Conservation (phyloP, 2,329 filamentous ascomycete species). For the Cordyceps fumosorosea region DNA sequence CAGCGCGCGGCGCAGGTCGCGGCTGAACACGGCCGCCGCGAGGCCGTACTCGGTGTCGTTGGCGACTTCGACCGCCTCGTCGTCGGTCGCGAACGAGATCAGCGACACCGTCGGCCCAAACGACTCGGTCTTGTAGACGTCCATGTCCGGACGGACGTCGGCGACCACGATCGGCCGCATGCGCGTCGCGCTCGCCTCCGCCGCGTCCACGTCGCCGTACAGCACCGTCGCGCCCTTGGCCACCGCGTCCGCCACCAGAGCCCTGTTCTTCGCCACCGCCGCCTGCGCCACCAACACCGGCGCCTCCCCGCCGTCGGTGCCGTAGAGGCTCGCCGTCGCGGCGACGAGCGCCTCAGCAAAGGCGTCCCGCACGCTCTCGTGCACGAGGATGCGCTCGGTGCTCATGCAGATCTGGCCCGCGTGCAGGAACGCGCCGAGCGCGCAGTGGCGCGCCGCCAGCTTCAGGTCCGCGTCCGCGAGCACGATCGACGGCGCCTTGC, state of each 20-base stretch:
- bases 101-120: constrained; percentile 66
- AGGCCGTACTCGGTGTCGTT: constrained; percentile 77
- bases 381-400: constrained; percentile 52
- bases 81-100: constrained; percentile 54
- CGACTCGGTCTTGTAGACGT: constrained; percentile 62
- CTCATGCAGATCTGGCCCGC: constrained; percentile 65
- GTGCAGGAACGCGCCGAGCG: constrained; percentile 18
- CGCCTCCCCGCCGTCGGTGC: neutral
- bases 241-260: constrained; percentile 44
- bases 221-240: constrained; percentile 52
- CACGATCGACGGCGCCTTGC: constrained; percentile 38
- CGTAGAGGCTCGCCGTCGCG: neutral
- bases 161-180: constrained; percentile 60
- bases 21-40: constrained; percentile 60
- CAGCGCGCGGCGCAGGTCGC: constrained; percentile 51
- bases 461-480: constrained; percentile 38
- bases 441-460: constrained; percentile 28
- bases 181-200: constrained; percentile 24
- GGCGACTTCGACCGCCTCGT: constrained; percentile 65
- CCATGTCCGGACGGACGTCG: constrained; percentile 52
- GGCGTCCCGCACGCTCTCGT: constrained; percentile 18
- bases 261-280: constrained; percentile 10
- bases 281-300: neutral
- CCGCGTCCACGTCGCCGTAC: constrained; percentile 25
- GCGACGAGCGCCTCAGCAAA: constrained; percentile 11